Percentiles rank a stretch among this genome's conserved stretches.
phyloP scores from a whole-genome alignment of 139 green algal species.

The Axilococcus clingmanii region DNA sequence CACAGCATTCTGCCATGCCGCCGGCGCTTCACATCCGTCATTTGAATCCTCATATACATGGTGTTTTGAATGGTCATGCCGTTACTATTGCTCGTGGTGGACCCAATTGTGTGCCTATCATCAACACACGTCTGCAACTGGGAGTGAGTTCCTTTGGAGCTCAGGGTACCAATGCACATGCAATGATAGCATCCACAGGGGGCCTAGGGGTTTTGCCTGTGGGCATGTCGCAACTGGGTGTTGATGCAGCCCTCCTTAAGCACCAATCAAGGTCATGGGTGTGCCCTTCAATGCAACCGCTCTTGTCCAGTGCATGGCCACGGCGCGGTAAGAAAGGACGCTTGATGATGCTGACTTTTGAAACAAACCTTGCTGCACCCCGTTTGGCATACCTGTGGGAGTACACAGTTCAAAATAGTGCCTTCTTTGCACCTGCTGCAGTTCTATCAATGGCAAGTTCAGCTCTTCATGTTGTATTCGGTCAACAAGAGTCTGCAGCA shows the following conservation, averaged over 20 bases:
- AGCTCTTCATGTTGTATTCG: not conserved
- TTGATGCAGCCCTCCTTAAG: not conserved
- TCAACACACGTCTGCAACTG: no score
- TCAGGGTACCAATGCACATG: constrained; percentile 56
- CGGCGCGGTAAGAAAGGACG: constrained; percentile 12
- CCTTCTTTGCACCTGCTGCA: constrained; percentile 3
- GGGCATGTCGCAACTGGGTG: not conserved
- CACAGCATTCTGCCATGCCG: constrained; percentile 10
- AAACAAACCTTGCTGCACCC: constrained; percentile 21
- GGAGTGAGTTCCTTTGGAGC: constrained; percentile 58
- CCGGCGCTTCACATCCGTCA: constrained; percentile 40
- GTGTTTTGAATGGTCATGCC: constrained; percentile 9
- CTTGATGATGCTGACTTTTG: no score
- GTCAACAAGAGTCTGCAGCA: constrained; percentile 11
- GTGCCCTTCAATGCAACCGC: constrained; percentile 8
- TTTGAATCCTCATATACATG: constrained; percentile 55
- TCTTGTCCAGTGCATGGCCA: constrained; percentile 18
- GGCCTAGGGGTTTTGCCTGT: no score
- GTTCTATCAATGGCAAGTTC: constrained; percentile 19
- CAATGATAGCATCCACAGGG: constrained; percentile 23
- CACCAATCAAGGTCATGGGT: constrained; percentile 12
- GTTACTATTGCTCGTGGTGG: constrained; percentile 24
- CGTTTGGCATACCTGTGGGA: constrained; percentile 37
- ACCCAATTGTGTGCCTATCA: constrained; percentile 11
- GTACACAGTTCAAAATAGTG: constrained; percentile 6